Percentiles rank a stretch among this genome's conserved stretches.
phyloP scores from a whole-genome alignment of 192 early-diverging fungal genomes.

The Cladochytrium replicatum region DNA sequence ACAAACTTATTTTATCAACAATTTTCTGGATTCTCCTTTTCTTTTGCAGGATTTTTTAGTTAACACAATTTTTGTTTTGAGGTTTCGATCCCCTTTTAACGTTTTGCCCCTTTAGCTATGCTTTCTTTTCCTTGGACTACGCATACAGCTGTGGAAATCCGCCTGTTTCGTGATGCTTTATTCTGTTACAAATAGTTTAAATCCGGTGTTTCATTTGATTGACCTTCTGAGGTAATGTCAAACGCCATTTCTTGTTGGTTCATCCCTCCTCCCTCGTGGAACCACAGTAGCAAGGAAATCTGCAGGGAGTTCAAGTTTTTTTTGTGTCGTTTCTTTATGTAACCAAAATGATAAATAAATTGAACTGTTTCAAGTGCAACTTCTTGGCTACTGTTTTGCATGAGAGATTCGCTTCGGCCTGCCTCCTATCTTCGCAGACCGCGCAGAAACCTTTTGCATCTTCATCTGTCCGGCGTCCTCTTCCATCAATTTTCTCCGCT shows the following conservation, averaged over 20 bases:
- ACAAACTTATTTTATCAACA: too few relatives aligned
- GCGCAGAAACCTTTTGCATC: constrained; percentile 19
- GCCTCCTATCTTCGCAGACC: constrained; percentile 18
- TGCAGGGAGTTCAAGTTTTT: not conserved
- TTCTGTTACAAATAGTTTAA: not conserved
- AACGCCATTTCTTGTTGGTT: not conserved
- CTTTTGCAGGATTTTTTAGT: constrained; percentile 1
- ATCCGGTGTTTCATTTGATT: not conserved
- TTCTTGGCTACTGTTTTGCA: not conserved
- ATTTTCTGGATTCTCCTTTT: constrained; percentile 2
- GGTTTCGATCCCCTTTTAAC: not conserved
- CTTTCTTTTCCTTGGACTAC: not conserved
- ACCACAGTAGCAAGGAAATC: not conserved
- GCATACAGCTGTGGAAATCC: not conserved
- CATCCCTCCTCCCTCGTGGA: not conserved
- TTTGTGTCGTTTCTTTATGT: not conserved
- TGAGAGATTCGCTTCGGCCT: constrained; percentile 7
- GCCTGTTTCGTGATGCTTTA: too few relatives aligned
- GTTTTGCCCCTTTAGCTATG: not conserved
- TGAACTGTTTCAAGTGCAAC: not conserved
- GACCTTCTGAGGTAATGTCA: not conserved
- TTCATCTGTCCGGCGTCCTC: constrained; percentile 31
- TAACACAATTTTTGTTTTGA: not conserved
- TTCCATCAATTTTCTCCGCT: constrained; percentile 24
- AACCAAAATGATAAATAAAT: not conserved